phyloP scores from a whole-genome alignment of 2,329 filamentous ascomycete species.

The Davidsoniella virescens region DNA sequence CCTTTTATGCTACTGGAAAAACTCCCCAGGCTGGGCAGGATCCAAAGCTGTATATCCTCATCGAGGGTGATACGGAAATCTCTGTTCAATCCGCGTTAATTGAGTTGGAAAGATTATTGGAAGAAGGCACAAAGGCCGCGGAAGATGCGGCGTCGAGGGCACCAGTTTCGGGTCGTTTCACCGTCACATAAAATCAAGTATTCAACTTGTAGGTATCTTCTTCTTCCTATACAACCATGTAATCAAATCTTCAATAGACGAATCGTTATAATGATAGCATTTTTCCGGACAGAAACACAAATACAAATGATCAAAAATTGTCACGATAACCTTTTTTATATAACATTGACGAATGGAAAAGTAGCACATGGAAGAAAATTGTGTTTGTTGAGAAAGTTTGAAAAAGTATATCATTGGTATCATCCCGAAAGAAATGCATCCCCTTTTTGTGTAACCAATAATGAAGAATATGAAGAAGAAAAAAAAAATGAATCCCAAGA shows the following conservation, averaged over 20 bases:
- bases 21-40: conserved; percentile 58
- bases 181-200: conserved; percentile 47
- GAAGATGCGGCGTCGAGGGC: conserved; percentile 72
- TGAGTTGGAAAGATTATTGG: conserved; percentile 73
- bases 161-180: conserved; percentile 69
- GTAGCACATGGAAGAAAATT: not conserved
- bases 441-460: not conserved
- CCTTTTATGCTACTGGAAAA: conserved; percentile 70
- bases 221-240: not conserved
- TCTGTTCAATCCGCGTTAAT: conserved; percentile 80
- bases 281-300: not conserved
- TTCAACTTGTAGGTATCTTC: not conserved
- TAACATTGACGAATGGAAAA: not conserved
- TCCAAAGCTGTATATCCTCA: conserved; percentile 94
- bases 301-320: not conserved
- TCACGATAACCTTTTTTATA: not conserved
- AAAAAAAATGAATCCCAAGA: not conserved
- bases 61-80: conserved; percentile 91
- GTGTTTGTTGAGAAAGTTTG: not conserved
- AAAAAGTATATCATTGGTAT: not conserved
- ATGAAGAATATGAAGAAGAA: no score
- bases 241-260: not conserved
- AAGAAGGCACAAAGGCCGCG: conserved; percentile 79
- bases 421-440: not conserved
- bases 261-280: not conserved